Base-by-base conservation (phyloP, 1,284 basidiomycete genomes). In the Ustilago hordei region DNA sequence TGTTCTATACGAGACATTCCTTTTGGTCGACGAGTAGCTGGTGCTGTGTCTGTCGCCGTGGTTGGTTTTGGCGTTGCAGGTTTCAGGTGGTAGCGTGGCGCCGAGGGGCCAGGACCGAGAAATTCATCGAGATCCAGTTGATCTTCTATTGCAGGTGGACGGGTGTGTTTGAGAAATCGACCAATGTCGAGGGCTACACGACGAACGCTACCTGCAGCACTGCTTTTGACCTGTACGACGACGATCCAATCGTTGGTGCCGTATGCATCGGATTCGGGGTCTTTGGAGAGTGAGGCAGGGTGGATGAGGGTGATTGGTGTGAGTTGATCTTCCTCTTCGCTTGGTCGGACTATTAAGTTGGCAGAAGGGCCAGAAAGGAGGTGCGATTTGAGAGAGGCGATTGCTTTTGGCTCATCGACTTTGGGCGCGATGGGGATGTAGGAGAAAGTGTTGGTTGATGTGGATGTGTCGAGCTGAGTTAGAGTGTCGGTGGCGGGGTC, bases 1-100 rank as follows among this genome's bases (percentile, higher is more conserved):
- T 79, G 77, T 54, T 83, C 82, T 57, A 81, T 81, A 19, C 81
- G 35, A 19, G 82, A 82, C 68, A 81, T 65, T 54, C 81, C 81
- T 19, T 78, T 69, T 11, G 81, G 81, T 11, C 81, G 75, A 19
- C 70, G 76, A 5, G 60, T 36, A 15, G 50, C 19, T 1, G 63
- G 19, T 3, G 59, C 34, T 3, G 59, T 3, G 28, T 32, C 15
- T 15, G 19, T 17, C 36, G 23, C 23, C 23, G 23, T 47, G 9
- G 57, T 35, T 12, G 64, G 8, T 47, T 59, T 72, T 1, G 69
- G 53, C 3, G 53, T 31, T 13, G 57, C 19, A 2, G 53, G 6
- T 17, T 63, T 64, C 4, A 3, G 23, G 23, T 58, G 56, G 43
- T 75, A 76, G 13, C 66, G 60, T 11, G 73, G 66, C 19, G 69